phyloP scores from a whole-genome alignment of 441 rosid genomes.

The Daphne laureola region DNA sequence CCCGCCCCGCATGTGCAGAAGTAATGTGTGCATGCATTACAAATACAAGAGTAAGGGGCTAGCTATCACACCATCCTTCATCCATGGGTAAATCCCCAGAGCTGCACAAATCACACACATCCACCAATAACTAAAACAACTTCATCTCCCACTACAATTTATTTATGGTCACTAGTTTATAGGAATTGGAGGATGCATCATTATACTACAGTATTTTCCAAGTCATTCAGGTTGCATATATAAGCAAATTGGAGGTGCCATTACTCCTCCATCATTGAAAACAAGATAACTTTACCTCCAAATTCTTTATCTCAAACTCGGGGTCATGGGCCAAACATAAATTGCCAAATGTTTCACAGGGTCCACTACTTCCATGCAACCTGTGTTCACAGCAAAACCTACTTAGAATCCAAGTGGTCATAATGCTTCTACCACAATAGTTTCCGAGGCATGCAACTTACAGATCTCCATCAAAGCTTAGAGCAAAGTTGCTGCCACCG shows the following conservation, averaged over 20 bases:
- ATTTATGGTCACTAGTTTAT: no score
- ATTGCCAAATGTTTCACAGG: conserved; percentile 79
- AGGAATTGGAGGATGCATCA: no score
- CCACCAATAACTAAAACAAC: not conserved
- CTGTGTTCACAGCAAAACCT: conserved; percentile 28
- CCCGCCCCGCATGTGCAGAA: no score
- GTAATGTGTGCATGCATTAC: no score
- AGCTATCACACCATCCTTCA: no score
- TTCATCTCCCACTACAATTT: no score
- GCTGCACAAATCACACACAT: conserved; percentile 33
- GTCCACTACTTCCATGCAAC: conserved; percentile 80
- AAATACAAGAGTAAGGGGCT: no score
- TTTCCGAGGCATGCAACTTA: conserved; percentile 35
- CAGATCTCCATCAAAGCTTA: conserved; percentile 81
- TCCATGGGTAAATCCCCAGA: conserved; percentile 64
- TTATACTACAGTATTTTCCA: no score
- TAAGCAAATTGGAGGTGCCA: no score
- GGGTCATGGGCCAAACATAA: conserved; percentile 65
- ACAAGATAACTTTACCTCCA: conserved; percentile 53
- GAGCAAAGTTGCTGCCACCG: conserved; percentile 82
- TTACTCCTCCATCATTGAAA: not conserved
- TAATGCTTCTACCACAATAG: conserved; percentile 2
- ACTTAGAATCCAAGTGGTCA: not conserved
- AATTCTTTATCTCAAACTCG: conserved; percentile 67
- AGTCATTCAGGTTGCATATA: no score